Percentiles rank a stretch among this genome's conserved stretches.
These are phyloP conservation scores for Pseudogymnoascus sp. DNA, from an alignment of 2,329 filamentous ascomycete genomes.

Conservation along the genomic window DNA sequence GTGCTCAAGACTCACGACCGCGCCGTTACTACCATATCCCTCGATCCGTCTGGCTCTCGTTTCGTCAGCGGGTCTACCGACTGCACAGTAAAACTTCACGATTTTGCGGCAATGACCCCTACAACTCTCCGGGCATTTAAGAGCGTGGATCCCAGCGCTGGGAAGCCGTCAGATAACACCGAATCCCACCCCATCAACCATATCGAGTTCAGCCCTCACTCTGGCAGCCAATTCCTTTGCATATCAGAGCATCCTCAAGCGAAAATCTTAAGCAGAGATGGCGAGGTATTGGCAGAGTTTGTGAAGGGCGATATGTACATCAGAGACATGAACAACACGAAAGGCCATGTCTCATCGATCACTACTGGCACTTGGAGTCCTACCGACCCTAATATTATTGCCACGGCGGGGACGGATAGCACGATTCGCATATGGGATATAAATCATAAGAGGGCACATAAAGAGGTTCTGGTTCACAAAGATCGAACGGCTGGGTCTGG, in stretches of 20 bases:
- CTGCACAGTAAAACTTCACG: conserved; percentile 85
- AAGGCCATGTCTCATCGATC: conserved; percentile 89
- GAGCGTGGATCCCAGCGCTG: conserved; percentile 76
- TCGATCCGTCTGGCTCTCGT: conserved; percentile 79
- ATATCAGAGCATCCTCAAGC: conserved; percentile 85
- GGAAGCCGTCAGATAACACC: conserved; percentile 61
- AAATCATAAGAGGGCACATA: conserved; percentile 83
- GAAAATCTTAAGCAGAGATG: conserved; percentile 82
- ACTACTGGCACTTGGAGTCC: conserved; percentile 90
- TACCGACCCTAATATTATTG: conserved; percentile 72
- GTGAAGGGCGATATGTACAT: conserved; percentile 98
- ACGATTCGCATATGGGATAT: conserved; percentile 96
- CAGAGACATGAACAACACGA: conserved; percentile 94
- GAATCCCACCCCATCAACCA: conserved; percentile 88
- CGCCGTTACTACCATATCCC: conserved; percentile 73
- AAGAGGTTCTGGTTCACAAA: conserved; percentile 93
- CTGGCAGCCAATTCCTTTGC: conserved; percentile 75
- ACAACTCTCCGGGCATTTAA: conserved; percentile 92
- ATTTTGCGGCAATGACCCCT: conserved; percentile 92
- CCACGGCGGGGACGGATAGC: conserved; percentile 90
- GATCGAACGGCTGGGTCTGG: conserved; percentile 82
- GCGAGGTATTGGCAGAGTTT: conserved; percentile 78
- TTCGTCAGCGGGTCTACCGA: conserved; percentile 88
- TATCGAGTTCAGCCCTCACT: conserved; percentile 76
- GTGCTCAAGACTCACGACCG: conserved; percentile 87